Base-by-base conservation (phyloP, 129 eudicot species). In the Flaveria ramosissima region DNA sequence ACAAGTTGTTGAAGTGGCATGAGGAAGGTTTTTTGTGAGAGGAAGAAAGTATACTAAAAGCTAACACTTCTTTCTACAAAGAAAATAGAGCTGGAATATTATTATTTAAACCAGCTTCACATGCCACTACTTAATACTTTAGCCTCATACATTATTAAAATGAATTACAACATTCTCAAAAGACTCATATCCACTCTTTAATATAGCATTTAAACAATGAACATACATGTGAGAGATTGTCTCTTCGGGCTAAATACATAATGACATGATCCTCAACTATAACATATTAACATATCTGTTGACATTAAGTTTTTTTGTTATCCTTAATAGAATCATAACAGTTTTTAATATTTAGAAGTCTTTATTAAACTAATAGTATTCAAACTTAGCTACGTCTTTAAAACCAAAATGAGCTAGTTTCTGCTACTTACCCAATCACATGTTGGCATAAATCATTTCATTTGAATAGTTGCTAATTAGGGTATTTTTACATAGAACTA, bases 91-190 rank as follows among this genome's bases (percentile, higher is more conserved):
- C 19, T 15, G 19, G 3, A 57, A 17, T 39, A 63, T 11, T 73
- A 56, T 56, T 73, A 39, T 73, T 73, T 62, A 73, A 73, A 21
- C 41, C 19, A 9, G 10, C 30, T 57, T 73, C 78, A 57, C 78
- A 73, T 57, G 77, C 43, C 23, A 72, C 76, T 50, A 30, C 69
- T 63, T 24, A 21, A 41, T 73, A 41, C 24, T 56, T 73, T 55
- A 39, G 39, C 42, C 57, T 36, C 55, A 59, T 72, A 51, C 17
- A n/a, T 4, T 41, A 43, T 55, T 7, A 42, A 41, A 21, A 42
- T 42, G 53, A 7, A 17, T 42, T 43, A 5, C 16, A 59, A 15
- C 69, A 74, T 74, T 23, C 70, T 74, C 46, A 57, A 74, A 59
- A 59, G 59, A 24, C 70, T 59, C 17, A 26, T 61, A 57, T 73